Evolutionary conservation across 805 yeast genomes (phyloP).

Genomic region (Candida montana): DNA sequence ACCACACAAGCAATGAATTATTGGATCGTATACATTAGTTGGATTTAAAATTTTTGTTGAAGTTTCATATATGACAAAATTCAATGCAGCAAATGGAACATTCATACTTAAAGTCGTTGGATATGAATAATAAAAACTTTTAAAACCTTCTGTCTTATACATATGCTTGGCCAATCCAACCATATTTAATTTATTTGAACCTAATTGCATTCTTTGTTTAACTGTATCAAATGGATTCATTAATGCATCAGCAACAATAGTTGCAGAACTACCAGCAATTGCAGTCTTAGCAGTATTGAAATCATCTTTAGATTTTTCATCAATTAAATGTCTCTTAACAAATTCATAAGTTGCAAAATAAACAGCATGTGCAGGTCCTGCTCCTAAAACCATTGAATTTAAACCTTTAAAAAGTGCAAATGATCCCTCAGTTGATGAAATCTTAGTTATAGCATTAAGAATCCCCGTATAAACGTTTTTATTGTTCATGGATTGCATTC

Average conservation of each 20-base stretch:
- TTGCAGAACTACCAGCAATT: slow-evolving; percentile 85
- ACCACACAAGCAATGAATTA: slow-evolving; percentile 87
- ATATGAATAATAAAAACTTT: slow-evolving; percentile 86
- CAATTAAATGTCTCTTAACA: slow-evolving; percentile 38
- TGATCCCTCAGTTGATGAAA: slow-evolving; percentile 86
- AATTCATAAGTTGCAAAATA: slow-evolving; percentile 92
- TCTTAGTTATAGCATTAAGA: slow-evolving; percentile 62
- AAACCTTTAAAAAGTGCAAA: slow-evolving; percentile 90
- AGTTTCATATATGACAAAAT: slow-evolving; percentile 88
- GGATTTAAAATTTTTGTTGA: slow-evolving; percentile 79
- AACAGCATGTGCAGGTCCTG: slow-evolving; percentile 99
- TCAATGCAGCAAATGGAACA: slow-evolving; percentile 91
- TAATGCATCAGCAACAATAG: slow-evolving; percentile 87
- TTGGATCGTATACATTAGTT: slow-evolving; percentile 71
- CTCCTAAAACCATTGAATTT: slow-evolving; percentile 86
- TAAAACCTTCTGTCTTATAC: slow-evolving; percentile 57
- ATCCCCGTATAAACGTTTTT: slow-evolving; percentile 36
- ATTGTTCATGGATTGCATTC: slow-evolving; percentile 59
- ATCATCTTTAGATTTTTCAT: slow-evolving; percentile 28
- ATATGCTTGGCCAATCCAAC: slow-evolving; percentile 40
- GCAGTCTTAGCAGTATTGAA: slow-evolving; percentile 81
- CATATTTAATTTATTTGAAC: slow-evolving; percentile 21
- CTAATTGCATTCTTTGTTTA: slow-evolving; percentile 88
- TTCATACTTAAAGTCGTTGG: slow-evolving; percentile 91
- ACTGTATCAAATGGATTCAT: slow-evolving; percentile 97